Conservation (phyloP, 2,329 filamentous ascomycete genomes). For the Ascomycota sp. region DNA sequence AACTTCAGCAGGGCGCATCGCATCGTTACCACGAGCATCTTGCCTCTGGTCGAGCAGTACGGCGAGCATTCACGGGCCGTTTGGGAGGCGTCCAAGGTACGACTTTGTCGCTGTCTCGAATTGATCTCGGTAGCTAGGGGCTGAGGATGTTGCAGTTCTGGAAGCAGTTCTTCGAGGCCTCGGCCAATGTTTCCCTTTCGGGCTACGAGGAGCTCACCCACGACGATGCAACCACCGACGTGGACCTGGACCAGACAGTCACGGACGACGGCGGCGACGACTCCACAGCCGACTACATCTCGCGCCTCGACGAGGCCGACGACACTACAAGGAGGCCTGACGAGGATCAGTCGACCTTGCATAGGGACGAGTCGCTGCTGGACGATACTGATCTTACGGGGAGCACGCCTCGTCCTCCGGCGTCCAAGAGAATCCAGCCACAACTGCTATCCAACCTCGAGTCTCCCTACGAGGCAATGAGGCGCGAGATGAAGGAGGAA, state of each 20-base stretch:
- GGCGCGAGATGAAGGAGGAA: conserved; percentile 35
- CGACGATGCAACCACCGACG: conserved; percentile 28
- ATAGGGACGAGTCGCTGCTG: conserved; percentile 41
- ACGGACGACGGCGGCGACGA: conserved; percentile 31
- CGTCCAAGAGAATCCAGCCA: conserved; percentile 24
- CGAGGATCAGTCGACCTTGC: conserved; percentile 13
- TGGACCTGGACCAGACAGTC: conserved; percentile 14
- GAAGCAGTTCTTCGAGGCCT: conserved; percentile 99
- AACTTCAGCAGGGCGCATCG: conserved; percentile 95
- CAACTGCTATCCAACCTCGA: conserved; percentile 39
- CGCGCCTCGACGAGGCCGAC: conserved; percentile 12
- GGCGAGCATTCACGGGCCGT: conserved; percentile 80
- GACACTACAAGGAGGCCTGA: conserved; percentile 15
- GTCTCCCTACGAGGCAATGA: conserved; percentile 56
- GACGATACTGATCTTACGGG: conserved; percentile 39
- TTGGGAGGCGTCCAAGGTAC: conserved; percentile 87
- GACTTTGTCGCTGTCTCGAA: background rate
- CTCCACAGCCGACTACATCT: conserved; percentile 25
- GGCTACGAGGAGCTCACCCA: conserved; percentile 72
- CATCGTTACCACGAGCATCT: conserved; percentile 80
- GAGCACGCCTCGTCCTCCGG: conserved; percentile 42
- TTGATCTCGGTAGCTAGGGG: background rate
- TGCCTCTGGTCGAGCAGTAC: conserved; percentile 87
- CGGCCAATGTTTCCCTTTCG: conserved; percentile 86
- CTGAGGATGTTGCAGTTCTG: conserved; percentile 44